These are phyloP conservation scores for Ophiostoma piceae DNA, from an alignment of 2,329 filamentous ascomycete genomes.

Conservation along the genomic window DNA sequence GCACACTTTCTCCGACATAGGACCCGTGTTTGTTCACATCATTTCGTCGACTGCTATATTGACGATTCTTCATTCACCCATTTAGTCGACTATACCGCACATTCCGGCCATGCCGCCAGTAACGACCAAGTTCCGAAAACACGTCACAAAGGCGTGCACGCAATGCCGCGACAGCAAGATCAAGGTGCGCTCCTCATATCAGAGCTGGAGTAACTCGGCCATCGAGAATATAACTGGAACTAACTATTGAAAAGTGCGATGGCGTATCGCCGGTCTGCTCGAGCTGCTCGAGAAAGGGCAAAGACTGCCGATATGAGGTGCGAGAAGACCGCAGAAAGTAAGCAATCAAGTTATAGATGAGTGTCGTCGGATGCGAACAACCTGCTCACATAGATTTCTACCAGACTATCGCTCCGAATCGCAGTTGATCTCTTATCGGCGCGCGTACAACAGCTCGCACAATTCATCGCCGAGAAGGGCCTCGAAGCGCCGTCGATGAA, in stretches of 20 bases:
- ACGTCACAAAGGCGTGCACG: conserved; percentile 13
- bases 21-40: too few species aligned
- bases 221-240: neutral
- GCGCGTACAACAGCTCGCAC: neutral
- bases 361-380: too few species aligned
- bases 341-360: neutral
- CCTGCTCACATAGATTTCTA: neutral
- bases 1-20: too few species aligned
- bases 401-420: neutral
- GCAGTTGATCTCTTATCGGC: neutral
- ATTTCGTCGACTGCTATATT: too few species aligned
- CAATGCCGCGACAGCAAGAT: conserved; percentile 15
- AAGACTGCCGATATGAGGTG: conserved; percentile 30
- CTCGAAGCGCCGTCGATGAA: conserved; percentile 16
- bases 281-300: conserved; percentile 30
- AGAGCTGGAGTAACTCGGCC: too few species aligned
- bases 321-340: conserved; percentile 33
- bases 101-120: neutral
- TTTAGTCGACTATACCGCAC: neutral
- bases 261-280: conserved; percentile 26
- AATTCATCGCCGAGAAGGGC: neutral
- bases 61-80: too few species aligned
- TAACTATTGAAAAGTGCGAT: conserved; percentile 19
- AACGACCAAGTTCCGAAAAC: conserved; percentile 2
- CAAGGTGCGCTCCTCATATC: conserved; percentile 1